Evolutionary conservation across 108 stramenopile species (phyloP), one percentile per base, ranked within the genome.

Genomic region (Nitzschia sp.): DNA sequence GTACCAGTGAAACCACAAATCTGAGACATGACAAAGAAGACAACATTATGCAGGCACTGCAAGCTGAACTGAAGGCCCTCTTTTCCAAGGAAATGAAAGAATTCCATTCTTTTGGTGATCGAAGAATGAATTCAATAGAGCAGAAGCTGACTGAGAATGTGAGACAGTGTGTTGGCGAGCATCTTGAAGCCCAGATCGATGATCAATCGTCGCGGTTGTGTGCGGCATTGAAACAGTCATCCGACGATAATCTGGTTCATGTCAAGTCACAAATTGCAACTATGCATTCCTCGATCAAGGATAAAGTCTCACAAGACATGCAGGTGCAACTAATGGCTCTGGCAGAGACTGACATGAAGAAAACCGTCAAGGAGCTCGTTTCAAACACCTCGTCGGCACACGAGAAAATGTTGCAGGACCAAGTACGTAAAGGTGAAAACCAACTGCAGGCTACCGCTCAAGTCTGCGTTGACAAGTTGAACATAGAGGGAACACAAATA

Each of bases 21-120:
- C 57, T 15, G 8, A 1, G 37, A n/a, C 57, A 39, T 39, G 15
- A 2, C 11, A 15, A 8, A 2, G 14, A 54, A 17, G 57, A 39
- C 14, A 39, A 58, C 15, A 19, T 58, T 37, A 58, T 58, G 57
- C 26, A 39, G 40, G 57, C 26, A 37, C 38, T 58, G 14, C n/a
- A 14, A 12, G 38, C 37, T 19, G 57, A 58, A 40, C 7, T 58
- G 34, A 37, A 14, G 12, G 11, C 57, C 12, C 57, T 39, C 14
- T 58, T 58, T 58, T 29, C n/a, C 37, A 24, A 29, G 14, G 40
- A 58, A 7, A 11, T 17, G 15, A 12, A 58, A 39, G 38, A 58
- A 12, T 11, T 58, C 0, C 10, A n/a, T n/a, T n/a, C n/a, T n/a
- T n/a, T n/a, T n/a, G n/a, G n/a, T n/a, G n/a, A n/a, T n/a, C n/a